A percentile compares a stretch with the other conserved stretches of the same genome.
Evolutionary conservation across 768 basidiomycete genomes (phyloP).

Genomic region (Chalciporus sphaerocephalus): DNA sequence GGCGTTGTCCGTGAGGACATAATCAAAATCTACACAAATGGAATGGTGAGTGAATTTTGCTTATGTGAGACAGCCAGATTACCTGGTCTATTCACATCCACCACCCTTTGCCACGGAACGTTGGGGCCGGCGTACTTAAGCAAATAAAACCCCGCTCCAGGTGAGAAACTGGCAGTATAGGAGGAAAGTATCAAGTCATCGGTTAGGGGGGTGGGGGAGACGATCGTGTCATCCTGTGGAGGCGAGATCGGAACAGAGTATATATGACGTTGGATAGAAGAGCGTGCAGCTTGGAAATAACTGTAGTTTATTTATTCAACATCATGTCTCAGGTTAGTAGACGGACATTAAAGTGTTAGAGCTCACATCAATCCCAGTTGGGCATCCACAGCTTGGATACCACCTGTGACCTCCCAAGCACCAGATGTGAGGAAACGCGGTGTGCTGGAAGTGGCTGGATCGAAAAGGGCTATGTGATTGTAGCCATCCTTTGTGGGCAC

Average conservation of each 20-base stretch:
- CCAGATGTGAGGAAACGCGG: conserved; percentile 86
- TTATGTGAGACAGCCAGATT: conserved; percentile 15
- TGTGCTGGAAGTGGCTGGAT: conserved; percentile 59
- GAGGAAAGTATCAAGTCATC: conserved; percentile 49
- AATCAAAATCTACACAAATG: conserved; percentile 48
- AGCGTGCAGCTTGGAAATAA: conserved; percentile 85
- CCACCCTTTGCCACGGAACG: conserved; percentile 82
- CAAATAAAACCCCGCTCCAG: conserved; percentile 79
- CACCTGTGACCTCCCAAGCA: conserved; percentile 82
- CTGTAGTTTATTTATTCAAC: conserved; percentile 39
- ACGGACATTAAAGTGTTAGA: conserved; percentile 32
- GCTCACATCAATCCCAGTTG: conserved; percentile 68
- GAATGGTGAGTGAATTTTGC: background rate
- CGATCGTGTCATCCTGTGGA: conserved; percentile 28
- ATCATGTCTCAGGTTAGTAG: conserved; percentile 15
- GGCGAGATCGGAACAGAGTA: conserved; percentile 75
- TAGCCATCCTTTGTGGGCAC: conserved; percentile 78
- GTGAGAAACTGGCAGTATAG: conserved; percentile 74
- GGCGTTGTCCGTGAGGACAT: conserved; percentile 69
- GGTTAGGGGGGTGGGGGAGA: conserved; percentile 47
- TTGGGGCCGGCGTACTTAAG: conserved; percentile 76
- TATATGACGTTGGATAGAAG: conserved; percentile 79
- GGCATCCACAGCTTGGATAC: conserved; percentile 68
- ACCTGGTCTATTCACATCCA: conserved; percentile 50
- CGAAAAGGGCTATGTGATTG: conserved; percentile 91